Percentiles rank a stretch among this genome's conserved stretches.
phyloP scores from a whole-genome alignment of 139 green algal species.

The Pseudopediastrum boryanum region DNA sequence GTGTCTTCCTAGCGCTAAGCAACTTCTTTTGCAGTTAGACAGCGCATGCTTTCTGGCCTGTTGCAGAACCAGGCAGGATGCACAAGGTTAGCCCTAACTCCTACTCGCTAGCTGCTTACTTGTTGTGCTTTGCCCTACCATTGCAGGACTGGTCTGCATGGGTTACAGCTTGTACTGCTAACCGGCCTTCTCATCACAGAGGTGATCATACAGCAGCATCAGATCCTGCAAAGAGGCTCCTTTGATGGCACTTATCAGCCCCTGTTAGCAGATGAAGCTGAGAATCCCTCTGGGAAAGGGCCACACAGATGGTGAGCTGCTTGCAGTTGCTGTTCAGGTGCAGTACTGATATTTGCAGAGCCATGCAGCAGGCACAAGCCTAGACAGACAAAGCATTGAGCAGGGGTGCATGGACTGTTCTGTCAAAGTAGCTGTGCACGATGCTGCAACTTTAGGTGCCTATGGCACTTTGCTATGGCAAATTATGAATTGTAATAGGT shows the following conservation, averaged over 20 bases:
- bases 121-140: not conserved
- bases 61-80: not conserved
- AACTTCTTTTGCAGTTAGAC: too few relatives aligned
- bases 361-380: not conserved
- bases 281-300: not conserved
- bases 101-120: not conserved
- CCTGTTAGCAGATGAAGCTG: not conserved
- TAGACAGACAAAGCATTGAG: not conserved
- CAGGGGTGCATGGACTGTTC: not conserved
- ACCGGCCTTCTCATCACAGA: constrained; percentile 17
- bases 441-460: too few relatives aligned
- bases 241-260: constrained; percentile 10
- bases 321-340: not conserved
- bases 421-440: too few relatives aligned
- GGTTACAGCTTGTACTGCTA: constrained; percentile 32
- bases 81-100: not conserved
- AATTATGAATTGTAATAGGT: too few relatives aligned
- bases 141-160: constrained; percentile 27
- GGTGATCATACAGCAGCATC: constrained; percentile 33
- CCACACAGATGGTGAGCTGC: constrained; percentile 1
- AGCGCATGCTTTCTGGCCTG: not conserved
- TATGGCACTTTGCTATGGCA: too few relatives aligned
- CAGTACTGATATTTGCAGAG: not conserved
- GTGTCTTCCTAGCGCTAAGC: not conserved
- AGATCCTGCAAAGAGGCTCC: constrained; percentile 21